A percentile compares a stretch with the other conserved stretches of the same genome.
These are phyloP conservation scores for Lagerstroemia fauriei DNA, from an alignment of 441 rosid species.

Conservation along the genomic window DNA sequence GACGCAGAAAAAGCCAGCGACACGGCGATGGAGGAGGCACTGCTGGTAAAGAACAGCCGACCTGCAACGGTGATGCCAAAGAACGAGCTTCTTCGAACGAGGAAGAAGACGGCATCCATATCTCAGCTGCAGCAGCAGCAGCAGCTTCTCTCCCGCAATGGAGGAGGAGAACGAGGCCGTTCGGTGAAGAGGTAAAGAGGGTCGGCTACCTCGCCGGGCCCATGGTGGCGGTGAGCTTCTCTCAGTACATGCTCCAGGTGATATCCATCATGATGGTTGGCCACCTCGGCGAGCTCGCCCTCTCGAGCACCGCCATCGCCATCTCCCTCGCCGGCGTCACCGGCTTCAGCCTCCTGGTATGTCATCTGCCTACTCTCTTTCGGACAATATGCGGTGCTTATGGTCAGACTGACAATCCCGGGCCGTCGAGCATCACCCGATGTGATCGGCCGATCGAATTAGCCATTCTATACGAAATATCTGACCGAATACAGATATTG, in stretches of 20 bases:
- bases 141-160: background rate
- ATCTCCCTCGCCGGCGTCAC: slow-evolving; percentile 58
- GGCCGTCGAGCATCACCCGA: no score
- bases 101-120: background rate
- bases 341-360: slow-evolving; percentile 51
- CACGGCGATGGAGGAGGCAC: background rate
- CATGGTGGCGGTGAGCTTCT: slow-evolving; percentile 43
- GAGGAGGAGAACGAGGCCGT: background rate
- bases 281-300: slow-evolving; percentile 48
- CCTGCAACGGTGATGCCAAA: background rate
- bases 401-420: background rate
- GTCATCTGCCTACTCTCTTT: background rate
- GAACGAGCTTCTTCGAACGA: background rate
- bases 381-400: no score
- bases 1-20: background rate
- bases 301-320: slow-evolving; percentile 59
- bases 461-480: no score
- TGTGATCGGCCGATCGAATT: no score
- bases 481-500: no score
- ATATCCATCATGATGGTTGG: slow-evolving; percentile 52
- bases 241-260: slow-evolving; percentile 45
- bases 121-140: background rate
- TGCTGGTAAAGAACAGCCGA: background rate
- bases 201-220: slow-evolving; percentile 48
- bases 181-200: slow-evolving; percentile 43